These are phyloP conservation scores for Fusarium torreyae DNA, from an alignment of 2,329 filamentous ascomycete species.

Conservation along the genomic window DNA sequence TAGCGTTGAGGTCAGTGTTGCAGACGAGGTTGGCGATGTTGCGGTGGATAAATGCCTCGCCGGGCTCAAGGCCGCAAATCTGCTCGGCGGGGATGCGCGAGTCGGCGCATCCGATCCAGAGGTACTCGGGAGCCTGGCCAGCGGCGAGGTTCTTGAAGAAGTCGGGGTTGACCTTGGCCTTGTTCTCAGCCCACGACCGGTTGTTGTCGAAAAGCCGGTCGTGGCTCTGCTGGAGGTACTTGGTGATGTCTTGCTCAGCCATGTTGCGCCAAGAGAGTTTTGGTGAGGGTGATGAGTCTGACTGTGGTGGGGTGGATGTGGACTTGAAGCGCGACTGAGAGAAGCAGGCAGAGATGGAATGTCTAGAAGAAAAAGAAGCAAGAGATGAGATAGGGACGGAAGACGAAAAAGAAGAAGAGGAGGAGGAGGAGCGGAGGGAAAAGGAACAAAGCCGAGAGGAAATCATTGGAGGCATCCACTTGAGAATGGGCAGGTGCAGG, in stretches of 20 bases:
- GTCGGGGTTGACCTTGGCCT: conserved; percentile 70
- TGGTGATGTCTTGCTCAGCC: conserved; percentile 61
- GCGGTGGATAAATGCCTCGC: conserved; percentile 93
- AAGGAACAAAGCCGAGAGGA: conserved; percentile 41
- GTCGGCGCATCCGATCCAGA: conserved; percentile 94
- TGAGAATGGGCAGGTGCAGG: conserved; percentile 7
- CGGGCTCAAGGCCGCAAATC: conserved; percentile 85
- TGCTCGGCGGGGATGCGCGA: conserved; percentile 92
- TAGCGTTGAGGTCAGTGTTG: conserved; percentile 83
- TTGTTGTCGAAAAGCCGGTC: conserved; percentile 80
- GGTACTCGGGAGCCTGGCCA: conserved; percentile 79
- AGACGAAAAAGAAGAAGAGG: conserved; percentile 16
- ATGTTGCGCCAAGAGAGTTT: conserved; percentile 49
- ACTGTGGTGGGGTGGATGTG: conserved; percentile 21
- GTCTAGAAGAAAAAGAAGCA: conserved; percentile 7
- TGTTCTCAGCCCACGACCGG: conserved; percentile 74
- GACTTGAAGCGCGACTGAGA: conserved; percentile 27
- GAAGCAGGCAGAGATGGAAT: conserved; percentile 13
- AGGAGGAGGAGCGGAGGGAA: conserved; percentile 30
- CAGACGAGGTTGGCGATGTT: conserved; percentile 94
- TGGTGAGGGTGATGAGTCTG: conserved; percentile 17
- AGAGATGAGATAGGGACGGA: conserved; percentile 17
- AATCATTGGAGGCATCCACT: conserved; percentile 46
- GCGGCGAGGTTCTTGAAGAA: conserved; percentile 76
- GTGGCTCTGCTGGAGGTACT: conserved; percentile 75